These are phyloP conservation scores for Arachnomyces sp. DNA, from an alignment of 2,329 filamentous ascomycete genomes.

Conservation along the genomic window DNA sequence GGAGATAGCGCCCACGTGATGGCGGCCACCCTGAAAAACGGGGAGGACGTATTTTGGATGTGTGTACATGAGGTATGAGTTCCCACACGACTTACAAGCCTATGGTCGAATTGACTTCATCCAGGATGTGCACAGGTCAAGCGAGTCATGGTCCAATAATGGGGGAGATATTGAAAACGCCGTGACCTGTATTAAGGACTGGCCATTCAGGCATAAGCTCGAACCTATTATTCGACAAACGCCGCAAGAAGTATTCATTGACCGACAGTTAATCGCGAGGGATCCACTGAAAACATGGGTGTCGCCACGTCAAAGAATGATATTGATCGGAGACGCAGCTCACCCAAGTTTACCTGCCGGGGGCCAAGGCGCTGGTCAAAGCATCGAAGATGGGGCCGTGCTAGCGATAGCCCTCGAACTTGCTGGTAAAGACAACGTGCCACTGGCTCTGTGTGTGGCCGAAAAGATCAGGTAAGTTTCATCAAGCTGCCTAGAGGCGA, in stretches of 20 bases:
- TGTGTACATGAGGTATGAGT: too few species aligned
- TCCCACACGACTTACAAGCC: too few species aligned
- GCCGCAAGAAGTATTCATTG: conserved; percentile 1
- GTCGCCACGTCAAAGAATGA: conserved; percentile 4
- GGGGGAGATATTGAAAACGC: too few species aligned
- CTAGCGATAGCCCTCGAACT: conserved; percentile 30
- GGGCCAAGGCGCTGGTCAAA: conserved; percentile 53
- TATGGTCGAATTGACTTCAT: too few species aligned
- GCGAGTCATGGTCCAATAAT: too few species aligned
- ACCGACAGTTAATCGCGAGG: not conserved
- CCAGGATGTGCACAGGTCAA: too few species aligned
- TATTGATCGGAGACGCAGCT: conserved; percentile 47
- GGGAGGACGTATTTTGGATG: too few species aligned
- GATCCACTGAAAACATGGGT: conserved; percentile 3
- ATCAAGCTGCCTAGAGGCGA: not conserved
- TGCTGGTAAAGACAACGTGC: conserved; percentile 4
- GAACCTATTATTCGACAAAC: conserved; percentile 1
- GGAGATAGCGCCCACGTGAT: too few species aligned
- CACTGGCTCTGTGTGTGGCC: conserved; percentile 1
- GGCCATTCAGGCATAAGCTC: not conserved
- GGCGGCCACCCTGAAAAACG: too few species aligned
- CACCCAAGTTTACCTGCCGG: conserved; percentile 54
- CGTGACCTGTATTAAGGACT: too few species aligned
- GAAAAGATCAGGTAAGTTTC: conserved; percentile 6
- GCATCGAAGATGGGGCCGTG: conserved; percentile 53